Evolutionary conservation across 192 early-diverging fungal species (phyloP), one percentile per base, ranked within the genome.

Genomic region (Neocallimastix lanati): DNA sequence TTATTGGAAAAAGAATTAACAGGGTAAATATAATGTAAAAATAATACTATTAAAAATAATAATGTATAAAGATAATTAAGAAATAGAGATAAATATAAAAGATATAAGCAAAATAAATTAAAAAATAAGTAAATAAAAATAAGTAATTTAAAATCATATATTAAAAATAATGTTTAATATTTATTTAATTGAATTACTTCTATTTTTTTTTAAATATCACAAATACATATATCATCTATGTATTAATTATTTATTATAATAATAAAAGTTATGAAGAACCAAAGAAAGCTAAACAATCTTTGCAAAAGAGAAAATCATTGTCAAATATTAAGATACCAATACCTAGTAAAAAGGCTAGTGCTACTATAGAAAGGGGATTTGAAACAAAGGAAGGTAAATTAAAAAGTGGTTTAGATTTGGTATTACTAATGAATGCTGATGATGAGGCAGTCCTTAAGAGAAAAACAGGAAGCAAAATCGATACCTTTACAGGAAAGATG

Each of bases 1-100:
- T 82, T 90, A 11, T 82, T 90, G 12, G 89, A 90, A 78, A 84
- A 82, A 78, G 89, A 90, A 79, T 82, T 90, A 12, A 85, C 88
- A 28, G 89, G 89, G 86, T 89, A 81, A 80, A 77, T 14, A 28
- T 33, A 33, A 33, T 33, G 3, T 6, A 6, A 6, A 33, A 33
- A 33, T 33, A 33, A n/a, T n/a, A n/a, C n/a, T 33, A 33, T 33
- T 33, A 11, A 33, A 33, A 33, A 6, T 80, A n/a, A 5, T 29
- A 29, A n/a, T n/a, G n/a, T n/a, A n/a, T n/a, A n/a, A n/a, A n/a
- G n/a, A n/a, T n/a, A n/a, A n/a, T n/a, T n/a, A n/a, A n/a, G n/a
- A n/a, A n/a, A n/a, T n/a, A n/a, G n/a, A n/a, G n/a, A n/a, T n/a
- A n/a, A n/a, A n/a, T n/a, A n/a, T n/a, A n/a, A n/a, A n/a, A n/a